Evolutionary conservation across 305 asterid genomes (phyloP).

Genomic region (Fraxinus dipetala): DNA sequence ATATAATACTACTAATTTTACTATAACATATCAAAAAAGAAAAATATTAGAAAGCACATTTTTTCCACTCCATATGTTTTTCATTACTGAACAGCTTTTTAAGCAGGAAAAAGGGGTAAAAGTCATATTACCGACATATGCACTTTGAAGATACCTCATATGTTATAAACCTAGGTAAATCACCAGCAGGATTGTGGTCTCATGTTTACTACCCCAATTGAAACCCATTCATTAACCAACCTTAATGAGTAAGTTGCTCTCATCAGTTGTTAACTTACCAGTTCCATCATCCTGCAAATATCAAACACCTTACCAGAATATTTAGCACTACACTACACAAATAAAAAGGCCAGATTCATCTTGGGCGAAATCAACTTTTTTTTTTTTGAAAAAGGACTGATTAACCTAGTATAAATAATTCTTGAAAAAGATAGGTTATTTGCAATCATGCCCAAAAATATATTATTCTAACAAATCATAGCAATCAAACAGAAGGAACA

Average conservation of each 20-base stretch:
- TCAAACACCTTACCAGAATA: neutral
- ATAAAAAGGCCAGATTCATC: neutral
- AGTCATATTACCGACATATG: neutral
- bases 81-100: neutral
- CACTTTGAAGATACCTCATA: neutral
- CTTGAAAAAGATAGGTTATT: neutral
- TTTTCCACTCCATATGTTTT: neutral
- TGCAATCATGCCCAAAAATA: neutral
- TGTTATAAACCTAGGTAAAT: neutral
- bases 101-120: neutral
- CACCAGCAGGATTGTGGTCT: neutral
- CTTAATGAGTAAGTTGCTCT: neutral
- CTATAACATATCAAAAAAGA: neutral
- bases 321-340: neutral
- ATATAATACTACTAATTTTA: neutral
- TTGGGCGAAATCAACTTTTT: neutral
- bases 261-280: neutral
- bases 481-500: neutral
- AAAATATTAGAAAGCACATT: neutral
- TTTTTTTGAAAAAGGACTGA: neutral
- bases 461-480: neutral
- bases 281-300: neutral
- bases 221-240: neutral
- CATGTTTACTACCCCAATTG: neutral
- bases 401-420: neutral